Evolutionary conservation across 129 eudicot species (phyloP).

Genomic region (Oenanthe sinensis): DNA sequence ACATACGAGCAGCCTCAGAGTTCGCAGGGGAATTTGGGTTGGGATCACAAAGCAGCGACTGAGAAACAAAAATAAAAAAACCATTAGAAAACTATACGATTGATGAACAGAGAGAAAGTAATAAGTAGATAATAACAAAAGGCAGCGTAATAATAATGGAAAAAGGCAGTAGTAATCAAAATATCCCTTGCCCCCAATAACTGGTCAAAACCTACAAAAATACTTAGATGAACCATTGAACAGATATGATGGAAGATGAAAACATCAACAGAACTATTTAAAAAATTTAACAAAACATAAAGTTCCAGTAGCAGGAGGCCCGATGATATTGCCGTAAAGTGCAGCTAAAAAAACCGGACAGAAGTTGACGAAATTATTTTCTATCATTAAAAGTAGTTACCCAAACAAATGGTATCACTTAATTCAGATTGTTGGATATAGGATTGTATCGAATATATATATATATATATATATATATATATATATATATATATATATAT

Average conservation of each 20-base stretch:
- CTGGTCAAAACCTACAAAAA: not conserved
- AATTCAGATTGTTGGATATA: not conserved
- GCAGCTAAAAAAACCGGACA: not conserved
- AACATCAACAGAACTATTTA: not conserved
- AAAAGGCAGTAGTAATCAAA: not conserved
- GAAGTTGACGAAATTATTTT: not conserved
- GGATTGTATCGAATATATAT: not conserved
- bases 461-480: too few relatives aligned
- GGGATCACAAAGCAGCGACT: conserved; percentile 19
- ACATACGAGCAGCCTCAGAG: conserved; percentile 18
- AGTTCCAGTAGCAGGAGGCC: not conserved
- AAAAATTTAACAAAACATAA: not conserved
- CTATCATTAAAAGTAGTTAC: not conserved
- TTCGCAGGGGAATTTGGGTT: conserved; percentile 23
- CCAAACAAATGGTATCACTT: not conserved
- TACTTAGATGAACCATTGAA: not conserved
- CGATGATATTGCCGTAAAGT: not conserved
- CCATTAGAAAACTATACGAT: not conserved
- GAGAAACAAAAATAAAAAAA: not conserved
- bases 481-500: too few relatives aligned
- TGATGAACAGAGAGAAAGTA: not conserved
- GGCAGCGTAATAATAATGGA: not conserved
- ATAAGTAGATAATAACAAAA: not conserved
- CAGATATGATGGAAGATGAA: not conserved
- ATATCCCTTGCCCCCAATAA: not conserved